Base-by-base conservation (phyloP, 148 eudicot genomes). In the Rhododendron ferrugineum region DNA sequence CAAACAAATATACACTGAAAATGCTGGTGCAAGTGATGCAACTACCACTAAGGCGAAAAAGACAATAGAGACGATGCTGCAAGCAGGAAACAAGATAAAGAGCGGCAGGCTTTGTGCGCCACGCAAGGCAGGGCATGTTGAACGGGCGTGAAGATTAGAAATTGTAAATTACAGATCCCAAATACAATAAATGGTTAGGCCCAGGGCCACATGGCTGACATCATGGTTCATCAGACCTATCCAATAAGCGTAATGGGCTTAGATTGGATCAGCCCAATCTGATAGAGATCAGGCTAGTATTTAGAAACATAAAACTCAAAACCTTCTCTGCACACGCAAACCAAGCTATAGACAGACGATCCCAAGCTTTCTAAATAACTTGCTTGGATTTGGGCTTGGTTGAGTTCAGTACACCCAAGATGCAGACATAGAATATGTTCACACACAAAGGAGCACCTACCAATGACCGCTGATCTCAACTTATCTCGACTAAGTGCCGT, bases 211-310 rank as follows among this genome's bases (percentile, higher is more conserved):
- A 28, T 13, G 6, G 40, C 22, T 30, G 22, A 30, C 14, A 4
- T 72, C 77, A 72, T 72, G 77, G 77, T 34, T 72, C 77, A 72
- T 34, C 20, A 72, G 77, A 72, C 42, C 77, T 72, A 72, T 72
- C 40, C 40, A 32, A 72, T 32, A 72, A 11, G 77, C 22, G 14
- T 30, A 5, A 72, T 34, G 77, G 77, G 77, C 42, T 72, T 32
- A 72, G 8, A 30, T 34, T 72, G 22, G 77, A 34, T 34, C 20
- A 32, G 5, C 50, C 79, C 42, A 20, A 22, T 16, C 52, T 22
- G 34, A 47, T 11, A 9, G 15, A 22, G 52, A 44, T 78, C 80
- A 47, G 56, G 56, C 50, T 78, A 49, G 15, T 23, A 2, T 9
- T 14, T 46, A 8, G 66, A 60, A 60, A 60, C 66, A 60, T 22